Evolutionary conservation across 441 rosid genomes (phyloP).

Genomic region (Arabidopsis lyrata): DNA sequence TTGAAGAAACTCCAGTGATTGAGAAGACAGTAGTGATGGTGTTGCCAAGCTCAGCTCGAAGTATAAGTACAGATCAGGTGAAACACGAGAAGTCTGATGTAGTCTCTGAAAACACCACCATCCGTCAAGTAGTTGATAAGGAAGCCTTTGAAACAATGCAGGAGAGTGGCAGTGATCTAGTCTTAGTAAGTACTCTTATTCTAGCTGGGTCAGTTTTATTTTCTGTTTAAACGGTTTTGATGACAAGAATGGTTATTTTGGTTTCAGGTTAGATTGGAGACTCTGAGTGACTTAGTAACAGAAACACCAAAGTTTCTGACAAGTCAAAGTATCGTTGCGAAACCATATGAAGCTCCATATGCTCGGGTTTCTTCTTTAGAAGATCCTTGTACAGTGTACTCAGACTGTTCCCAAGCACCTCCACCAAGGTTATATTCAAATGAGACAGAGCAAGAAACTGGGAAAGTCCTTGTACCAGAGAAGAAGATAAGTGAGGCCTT

Average conservation of each 20-base stretch:
- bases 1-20: constrained; percentile 68
- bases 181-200: constrained; percentile 52
- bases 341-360: constrained; percentile 79
- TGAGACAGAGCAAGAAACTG: constrained; percentile 49
- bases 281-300: constrained; percentile 48
- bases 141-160: constrained; percentile 47
- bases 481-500: constrained; percentile 68
- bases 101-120: constrained; percentile 50
- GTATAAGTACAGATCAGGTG: constrained; percentile 44
- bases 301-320: constrained; percentile 53
- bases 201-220: constrained; percentile 1
- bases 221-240: constrained; percentile 15
- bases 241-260: constrained; percentile 26
- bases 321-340: constrained; percentile 51
- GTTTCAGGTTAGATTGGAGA: constrained; percentile 63
- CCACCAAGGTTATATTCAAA: constrained; percentile 52
- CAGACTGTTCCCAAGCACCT: constrained; percentile 70
- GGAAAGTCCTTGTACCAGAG: constrained; percentile 61
- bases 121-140: constrained; percentile 51
- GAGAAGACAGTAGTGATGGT: constrained; percentile 87
- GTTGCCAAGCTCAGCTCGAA: constrained; percentile 50
- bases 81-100: constrained; percentile 45
- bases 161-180: constrained; percentile 55
- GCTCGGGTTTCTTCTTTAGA: constrained; percentile 87
- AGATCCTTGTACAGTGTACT: constrained; percentile 66